Percentiles rank a stretch among this genome's conserved stretches.
These are phyloP conservation scores for Choiromyces venosus DNA, from an alignment of 495 filamentous ascomycete genomes.

Conservation along the genomic window DNA sequence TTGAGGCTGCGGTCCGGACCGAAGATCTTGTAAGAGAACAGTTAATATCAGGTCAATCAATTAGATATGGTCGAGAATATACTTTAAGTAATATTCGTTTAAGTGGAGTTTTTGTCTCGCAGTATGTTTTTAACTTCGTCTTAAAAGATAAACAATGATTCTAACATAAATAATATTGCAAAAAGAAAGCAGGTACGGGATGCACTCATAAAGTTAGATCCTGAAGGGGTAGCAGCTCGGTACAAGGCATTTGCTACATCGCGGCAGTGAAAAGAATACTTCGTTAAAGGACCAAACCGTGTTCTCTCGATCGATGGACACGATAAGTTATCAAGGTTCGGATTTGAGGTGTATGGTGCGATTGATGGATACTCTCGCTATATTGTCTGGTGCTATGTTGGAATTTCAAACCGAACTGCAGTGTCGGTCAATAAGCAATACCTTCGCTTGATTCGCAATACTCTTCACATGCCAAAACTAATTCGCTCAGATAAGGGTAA, in stretches of 20 bases:
- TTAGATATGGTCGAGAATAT: conserved; percentile 5
- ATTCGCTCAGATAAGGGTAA: conserved; percentile 10
- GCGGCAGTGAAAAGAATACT: neutral
- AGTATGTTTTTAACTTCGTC: neutral
- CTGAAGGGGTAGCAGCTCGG: neutral
- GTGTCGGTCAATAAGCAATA: conserved; percentile 17
- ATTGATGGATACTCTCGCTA: conserved; percentile 25
- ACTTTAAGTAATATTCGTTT: conserved; percentile 5
- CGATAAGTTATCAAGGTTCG: conserved; percentile 17
- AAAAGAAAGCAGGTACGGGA: too few species aligned
- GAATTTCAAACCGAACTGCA: neutral
- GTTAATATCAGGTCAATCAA: neutral
- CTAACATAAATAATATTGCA: too few species aligned
- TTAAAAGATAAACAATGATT: too few species aligned
- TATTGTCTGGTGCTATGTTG: too few species aligned
- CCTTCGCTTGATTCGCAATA: neutral
- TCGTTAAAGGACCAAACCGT: conserved; percentile 11
- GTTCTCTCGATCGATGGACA: conserved; percentile 12
- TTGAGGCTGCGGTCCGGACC: neutral
- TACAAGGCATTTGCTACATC: neutral
- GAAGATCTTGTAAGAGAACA: neutral
- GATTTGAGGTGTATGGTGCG: conserved; percentile 21
- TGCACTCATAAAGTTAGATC: neutral
- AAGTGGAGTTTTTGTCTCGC: neutral
- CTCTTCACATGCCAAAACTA: neutral